Base-by-base conservation (phyloP, 2,329 filamentous ascomycete genomes). In the Fusarium tanahbumbuense region DNA sequence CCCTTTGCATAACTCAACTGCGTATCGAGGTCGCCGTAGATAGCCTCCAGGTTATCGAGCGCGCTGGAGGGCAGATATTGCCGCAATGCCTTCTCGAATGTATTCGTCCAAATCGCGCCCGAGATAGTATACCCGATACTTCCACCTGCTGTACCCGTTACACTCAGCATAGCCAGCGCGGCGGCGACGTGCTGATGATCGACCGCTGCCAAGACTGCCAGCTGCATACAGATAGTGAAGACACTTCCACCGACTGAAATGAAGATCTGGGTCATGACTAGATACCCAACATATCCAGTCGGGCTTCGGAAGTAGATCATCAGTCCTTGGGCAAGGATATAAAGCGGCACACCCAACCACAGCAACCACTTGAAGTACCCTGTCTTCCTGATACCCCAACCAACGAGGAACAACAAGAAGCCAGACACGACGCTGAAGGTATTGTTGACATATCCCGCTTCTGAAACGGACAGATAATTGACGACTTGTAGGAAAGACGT, bases 401-500 rank as follows among this genome's bases (percentile, higher is more conserved):
- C 85, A 1, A 85, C 80, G 3, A 84, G 76, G 8, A 88, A 78
- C 6, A 84, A 75, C 44, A 83, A 81, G 37, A 89, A 81, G 10
- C 83, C 79, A 0, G 81, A 86, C 4, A 87, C 86, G 0, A 88
- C 80, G 15, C 79, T 80, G 66, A 85, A 87, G 2, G 84, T 87
- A 60, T 82, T 83, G 64, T 71, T 76, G 41, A 87, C 79, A 50
- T 86, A 87, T 2, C 81, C 81, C 2, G 84, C 81, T 32, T 84
- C 68, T 1, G 83, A 76, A 2, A 85, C 70, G 8, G 69, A 75
- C 3, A 84, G 72, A 45, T 81, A 80, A 55, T 83, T 77, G 25
- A 89, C 82, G 0, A 87, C 84, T 60, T 88, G 82, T 0, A 90
- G 79, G 52, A 86, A 88, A 0, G 87, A 89, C 2, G 82, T 83